Evolutionary conservation across 768 basidiomycete species (phyloP), one percentile per base, ranked within the genome.

Genomic region (Podaxis sp.): DNA sequence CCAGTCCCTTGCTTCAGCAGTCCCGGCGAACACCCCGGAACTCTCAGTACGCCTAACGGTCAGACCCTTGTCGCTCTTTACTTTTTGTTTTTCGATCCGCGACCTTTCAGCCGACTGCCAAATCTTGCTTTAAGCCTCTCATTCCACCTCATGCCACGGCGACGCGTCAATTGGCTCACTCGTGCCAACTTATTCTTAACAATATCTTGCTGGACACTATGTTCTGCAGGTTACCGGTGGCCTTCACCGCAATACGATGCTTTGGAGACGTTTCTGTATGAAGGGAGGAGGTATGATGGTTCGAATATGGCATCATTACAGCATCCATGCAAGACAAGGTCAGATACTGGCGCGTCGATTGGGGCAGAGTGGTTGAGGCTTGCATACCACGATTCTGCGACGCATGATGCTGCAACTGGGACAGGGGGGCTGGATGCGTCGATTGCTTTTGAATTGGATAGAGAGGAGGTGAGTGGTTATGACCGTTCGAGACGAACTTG

Each of bases 361-460:
- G 68, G 66, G 22, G 67, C 65, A 20, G 65, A 68, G 58, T 68
- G 67, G 68, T 55, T 69, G 11, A 65, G 68, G 28, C 44, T 69
- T 59, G 71, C 70, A 1, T 74, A 67, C 49, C 71, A 74, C 49
- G 71, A 72, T 58, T 61, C 61, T 48, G 66, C 71, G 26, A 74
- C 73, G 12, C 66, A 70, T 63, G 62, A 71, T 59, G 56, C 58
- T 1, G 60, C 54, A 24, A 64, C 68, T 8, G 73, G 72, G 26
- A 66, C 68, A 6, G 71, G 73, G 1, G 72, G 72, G n/a, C 65
- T 73, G 44, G 73, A 74, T 50, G 72, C 67, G 2, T 73, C 72
- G 2, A 68, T 74, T 24, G 65, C 66, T 2, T 72, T 67, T 57
- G 73, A 73, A 56, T 64, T 70, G 13, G 65, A 64, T 37, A 24